These are phyloP conservation scores for Malus asiatica DNA, from an alignment of 306 rosid species.

Conservation along the genomic window DNA sequence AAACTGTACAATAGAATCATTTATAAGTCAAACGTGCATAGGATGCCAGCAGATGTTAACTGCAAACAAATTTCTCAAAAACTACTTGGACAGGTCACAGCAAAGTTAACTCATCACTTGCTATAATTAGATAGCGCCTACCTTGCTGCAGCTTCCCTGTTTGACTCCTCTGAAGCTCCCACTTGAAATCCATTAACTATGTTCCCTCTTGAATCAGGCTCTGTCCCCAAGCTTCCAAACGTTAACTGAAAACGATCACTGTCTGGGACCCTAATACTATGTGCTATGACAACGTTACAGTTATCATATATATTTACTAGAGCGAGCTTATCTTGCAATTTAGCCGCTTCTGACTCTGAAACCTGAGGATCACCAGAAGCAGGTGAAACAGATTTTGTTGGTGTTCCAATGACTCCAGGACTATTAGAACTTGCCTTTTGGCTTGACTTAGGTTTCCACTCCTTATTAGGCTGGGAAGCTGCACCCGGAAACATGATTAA, in stretches of 20 bases:
- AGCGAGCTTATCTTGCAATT: constrained; percentile 56
- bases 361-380: constrained; percentile 43
- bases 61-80: not conserved
- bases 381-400: constrained; percentile 51
- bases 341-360: constrained; percentile 41
- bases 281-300: constrained; percentile 81
- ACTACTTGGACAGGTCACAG: not conserved
- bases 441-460: constrained; percentile 96
- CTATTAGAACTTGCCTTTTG: constrained; percentile 47
- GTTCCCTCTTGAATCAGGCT: constrained; percentile 42
- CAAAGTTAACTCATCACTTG: not conserved
- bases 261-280: constrained; percentile 84
- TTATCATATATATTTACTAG: constrained; percentile 49
- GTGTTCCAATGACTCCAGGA: constrained; percentile 87
- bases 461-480: constrained; percentile 81
- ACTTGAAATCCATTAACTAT: constrained; percentile 36
- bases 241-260: constrained; percentile 68
- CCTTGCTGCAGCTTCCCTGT: constrained; percentile 55
- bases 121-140: constrained; percentile 21
- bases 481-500: constrained; percentile 34
- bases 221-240: constrained; percentile 87
- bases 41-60: not conserved
- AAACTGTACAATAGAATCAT: constrained; percentile 34
- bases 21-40: not conserved
- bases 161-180: constrained; percentile 45